phyloP scores from a whole-genome alignment of 306 rosid species.

The Gastrolobium villosum region DNA sequence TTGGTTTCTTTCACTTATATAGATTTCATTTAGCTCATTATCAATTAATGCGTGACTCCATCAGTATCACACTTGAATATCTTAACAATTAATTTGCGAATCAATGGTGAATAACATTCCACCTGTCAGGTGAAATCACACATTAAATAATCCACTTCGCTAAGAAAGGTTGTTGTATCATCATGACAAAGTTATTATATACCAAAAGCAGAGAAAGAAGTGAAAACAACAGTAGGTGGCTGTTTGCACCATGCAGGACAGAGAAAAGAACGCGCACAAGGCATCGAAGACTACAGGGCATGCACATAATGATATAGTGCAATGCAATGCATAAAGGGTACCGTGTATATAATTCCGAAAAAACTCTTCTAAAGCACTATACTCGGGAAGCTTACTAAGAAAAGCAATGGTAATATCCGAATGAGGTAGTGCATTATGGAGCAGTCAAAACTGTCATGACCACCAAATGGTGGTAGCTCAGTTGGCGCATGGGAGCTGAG shows the following conservation, averaged over 20 bases:
- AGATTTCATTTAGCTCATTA: no score
- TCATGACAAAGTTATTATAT: slow-evolving; percentile 32
- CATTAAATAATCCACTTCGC: background rate
- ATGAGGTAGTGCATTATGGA: slow-evolving; percentile 4
- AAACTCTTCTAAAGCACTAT: background rate
- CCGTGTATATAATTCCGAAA: background rate
- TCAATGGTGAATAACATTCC: no score
- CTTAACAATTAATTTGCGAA: no score
- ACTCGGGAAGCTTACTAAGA: background rate
- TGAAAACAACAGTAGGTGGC: background rate
- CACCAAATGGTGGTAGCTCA: no score
- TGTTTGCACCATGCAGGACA: background rate
- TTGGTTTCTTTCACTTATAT: no score
- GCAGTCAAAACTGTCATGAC: background rate
- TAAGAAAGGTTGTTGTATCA: slow-evolving; percentile 19
- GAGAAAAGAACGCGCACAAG: background rate
- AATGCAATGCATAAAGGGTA: slow-evolving; percentile 16
- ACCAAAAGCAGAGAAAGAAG: slow-evolving; percentile 1
- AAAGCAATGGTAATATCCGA: background rate
- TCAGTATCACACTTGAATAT: no score
- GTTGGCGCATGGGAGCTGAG: no score
- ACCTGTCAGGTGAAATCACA: no score
- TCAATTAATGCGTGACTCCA: no score
- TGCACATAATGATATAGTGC: slow-evolving; percentile 27
- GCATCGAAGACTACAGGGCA: background rate